Conservation (phyloP, 176 grass and related monocot genomes). For the Phoenix dactylifera region DNA sequence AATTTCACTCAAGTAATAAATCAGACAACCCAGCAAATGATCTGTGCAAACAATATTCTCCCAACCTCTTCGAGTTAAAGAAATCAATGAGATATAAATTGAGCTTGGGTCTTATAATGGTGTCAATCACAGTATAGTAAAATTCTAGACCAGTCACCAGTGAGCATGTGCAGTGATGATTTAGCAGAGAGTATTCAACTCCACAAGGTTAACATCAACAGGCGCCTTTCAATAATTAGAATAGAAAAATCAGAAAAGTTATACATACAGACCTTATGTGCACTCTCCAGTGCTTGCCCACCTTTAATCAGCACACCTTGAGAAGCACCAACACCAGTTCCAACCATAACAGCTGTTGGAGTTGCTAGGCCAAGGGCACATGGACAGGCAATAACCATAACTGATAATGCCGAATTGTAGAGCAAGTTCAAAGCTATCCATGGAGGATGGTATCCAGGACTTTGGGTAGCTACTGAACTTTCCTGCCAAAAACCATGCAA, state of each 20-base stretch:
- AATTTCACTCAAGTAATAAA: too few relatives aligned
- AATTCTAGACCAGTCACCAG: too few relatives aligned
- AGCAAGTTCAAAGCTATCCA: slow-evolving; percentile 94
- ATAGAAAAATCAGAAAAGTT: background rate
- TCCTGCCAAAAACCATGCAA: slow-evolving; percentile 74
- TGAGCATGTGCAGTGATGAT: too few relatives aligned
- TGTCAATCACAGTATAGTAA: too few relatives aligned
- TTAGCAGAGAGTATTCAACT: too few relatives aligned
- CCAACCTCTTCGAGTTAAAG: too few relatives aligned
- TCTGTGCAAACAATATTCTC: too few relatives aligned
- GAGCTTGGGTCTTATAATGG: too few relatives aligned
- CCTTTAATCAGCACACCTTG: slow-evolving; percentile 94
- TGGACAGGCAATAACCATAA: slow-evolving; percentile 97
- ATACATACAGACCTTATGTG: slow-evolving; percentile 52
- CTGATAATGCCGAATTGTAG: slow-evolving; percentile 98
- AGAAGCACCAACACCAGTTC: slow-evolving; percentile 86
- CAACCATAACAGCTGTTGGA: slow-evolving; percentile 98
- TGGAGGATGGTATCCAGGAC: slow-evolving; percentile 81
- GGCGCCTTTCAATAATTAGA: background rate
- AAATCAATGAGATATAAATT: too few relatives aligned
- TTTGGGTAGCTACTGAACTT: slow-evolving; percentile 60
- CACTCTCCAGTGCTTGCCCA: slow-evolving; percentile 85
- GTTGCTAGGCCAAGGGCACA: slow-evolving; percentile 86
- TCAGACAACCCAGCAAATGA: too few relatives aligned
- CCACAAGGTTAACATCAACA: too few relatives aligned